phyloP scores from a whole-genome alignment of 148 eudicot genomes.

The Fagopyrum homotropicum region DNA sequence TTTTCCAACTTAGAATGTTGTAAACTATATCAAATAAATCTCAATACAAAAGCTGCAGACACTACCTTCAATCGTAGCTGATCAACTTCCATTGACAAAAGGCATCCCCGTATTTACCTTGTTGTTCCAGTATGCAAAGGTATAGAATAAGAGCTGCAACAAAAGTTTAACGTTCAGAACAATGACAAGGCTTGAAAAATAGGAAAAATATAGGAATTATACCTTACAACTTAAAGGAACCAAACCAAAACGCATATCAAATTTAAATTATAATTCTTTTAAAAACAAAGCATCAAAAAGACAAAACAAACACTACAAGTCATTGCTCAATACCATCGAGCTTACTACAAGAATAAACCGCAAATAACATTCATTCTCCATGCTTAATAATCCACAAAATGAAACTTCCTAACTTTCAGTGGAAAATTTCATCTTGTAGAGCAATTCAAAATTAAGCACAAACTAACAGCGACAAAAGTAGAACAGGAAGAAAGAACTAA shows the following conservation, averaged over 20 bases:
- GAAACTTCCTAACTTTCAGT: background rate
- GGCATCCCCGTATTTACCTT: slow-evolving; percentile 76
- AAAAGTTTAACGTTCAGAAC: slow-evolving; percentile 17
- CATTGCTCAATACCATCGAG: background rate
- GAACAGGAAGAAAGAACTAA: background rate
- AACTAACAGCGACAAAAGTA: background rate
- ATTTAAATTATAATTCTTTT: background rate
- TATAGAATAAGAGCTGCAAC: slow-evolving; percentile 90
- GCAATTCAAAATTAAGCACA: background rate
- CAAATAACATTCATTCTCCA: background rate
- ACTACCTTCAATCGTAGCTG: slow-evolving; percentile 81
- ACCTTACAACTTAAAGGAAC: slow-evolving; percentile 40
- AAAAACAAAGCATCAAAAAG: background rate
- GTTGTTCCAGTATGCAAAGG: slow-evolving; percentile 78
- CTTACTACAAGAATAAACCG: background rate
- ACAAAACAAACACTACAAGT: background rate
- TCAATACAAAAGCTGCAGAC: slow-evolving; percentile 13
- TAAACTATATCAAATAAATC: background rate
- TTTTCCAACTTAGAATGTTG: background rate
- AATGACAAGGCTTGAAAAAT: background rate
- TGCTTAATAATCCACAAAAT: background rate
- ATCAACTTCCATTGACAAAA: slow-evolving; percentile 76
- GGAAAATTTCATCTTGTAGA: background rate
- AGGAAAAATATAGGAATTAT: background rate
- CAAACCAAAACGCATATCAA: background rate